Evolutionary conservation across 257 asterid species (phyloP).

Genomic region (Fraxinus americana): DNA sequence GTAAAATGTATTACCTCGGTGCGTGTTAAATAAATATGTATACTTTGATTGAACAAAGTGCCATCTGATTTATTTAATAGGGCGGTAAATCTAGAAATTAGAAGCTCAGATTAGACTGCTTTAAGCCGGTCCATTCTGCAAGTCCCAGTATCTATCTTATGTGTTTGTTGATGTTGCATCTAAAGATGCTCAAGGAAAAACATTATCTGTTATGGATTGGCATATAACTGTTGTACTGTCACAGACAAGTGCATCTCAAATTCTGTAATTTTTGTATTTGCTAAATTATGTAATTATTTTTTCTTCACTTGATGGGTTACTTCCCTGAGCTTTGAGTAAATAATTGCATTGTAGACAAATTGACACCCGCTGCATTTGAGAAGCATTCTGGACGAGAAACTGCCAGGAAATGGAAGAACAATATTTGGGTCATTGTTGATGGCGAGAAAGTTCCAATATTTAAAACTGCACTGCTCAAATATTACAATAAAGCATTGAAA

Average conservation of each 20-base stretch:
- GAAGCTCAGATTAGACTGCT: background rate
- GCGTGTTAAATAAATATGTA: background rate
- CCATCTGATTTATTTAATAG: background rate
- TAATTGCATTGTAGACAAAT: slow-evolving; percentile 38
- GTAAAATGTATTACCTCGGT: background rate
- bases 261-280: background rate
- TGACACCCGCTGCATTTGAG: slow-evolving; percentile 63
- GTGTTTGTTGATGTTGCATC: background rate
- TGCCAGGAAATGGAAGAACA: slow-evolving; percentile 62
- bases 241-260: background rate
- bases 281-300: background rate
- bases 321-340: slow-evolving; percentile 17
- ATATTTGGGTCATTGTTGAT: slow-evolving; percentile 50
- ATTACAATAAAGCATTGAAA: slow-evolving; percentile 49
- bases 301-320: background rate
- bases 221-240: background rate
- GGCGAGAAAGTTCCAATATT: slow-evolving; percentile 60
- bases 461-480: slow-evolving; percentile 53
- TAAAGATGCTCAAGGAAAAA: background rate
- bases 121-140: background rate
- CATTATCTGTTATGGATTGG: background rate
- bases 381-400: slow-evolving; percentile 64
- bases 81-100: background rate
- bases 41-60: background rate
- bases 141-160: background rate